These are phyloP conservation scores for Thalassiosira mediterranea DNA, from an alignment of 352 stramenopile species.

Conservation along the genomic window DNA sequence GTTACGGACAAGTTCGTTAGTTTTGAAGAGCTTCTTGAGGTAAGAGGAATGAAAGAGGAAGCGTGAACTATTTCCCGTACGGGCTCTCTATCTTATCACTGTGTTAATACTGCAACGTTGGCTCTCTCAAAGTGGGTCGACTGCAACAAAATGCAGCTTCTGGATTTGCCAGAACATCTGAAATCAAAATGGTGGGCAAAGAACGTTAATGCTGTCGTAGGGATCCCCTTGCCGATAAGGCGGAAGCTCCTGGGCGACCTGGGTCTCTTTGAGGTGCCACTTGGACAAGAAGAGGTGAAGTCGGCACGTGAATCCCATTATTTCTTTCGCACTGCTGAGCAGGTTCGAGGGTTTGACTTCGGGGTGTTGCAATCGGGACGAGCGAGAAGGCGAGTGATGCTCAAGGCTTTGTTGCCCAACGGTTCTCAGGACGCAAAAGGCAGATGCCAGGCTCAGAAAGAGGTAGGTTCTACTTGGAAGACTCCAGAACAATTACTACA, in stretches of 20 bases:
- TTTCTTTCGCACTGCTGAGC: constrained; percentile 18
- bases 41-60: not conserved
- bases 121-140: constrained; percentile 6
- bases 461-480: too few relatives aligned
- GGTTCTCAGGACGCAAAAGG: not conserved
- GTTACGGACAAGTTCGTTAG: constrained; percentile 12
- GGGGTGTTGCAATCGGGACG: constrained; percentile 4
- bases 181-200: not conserved
- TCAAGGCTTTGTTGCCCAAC: not conserved
- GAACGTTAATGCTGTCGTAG: not conserved
- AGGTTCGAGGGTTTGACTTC: constrained; percentile 3
- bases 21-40: constrained; percentile 13
- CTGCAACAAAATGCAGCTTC: constrained; percentile 8
- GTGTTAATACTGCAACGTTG: not conserved
- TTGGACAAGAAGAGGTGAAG: constrained; percentile 11
- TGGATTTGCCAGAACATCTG: not conserved
- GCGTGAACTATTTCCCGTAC: not conserved
- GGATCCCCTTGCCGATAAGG: constrained; percentile 8
- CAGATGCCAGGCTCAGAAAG: too few relatives aligned
- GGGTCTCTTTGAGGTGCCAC: not conserved
- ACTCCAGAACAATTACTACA: too few relatives aligned
- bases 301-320: constrained; percentile 13
- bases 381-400: not conserved
- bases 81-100: not conserved
- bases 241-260: constrained; percentile 8